Percentiles rank a stretch among this genome's conserved stretches.
These are phyloP conservation scores for Coelastrella sp. DNA, from an alignment of 139 green algal species.

Conservation along the genomic window DNA sequence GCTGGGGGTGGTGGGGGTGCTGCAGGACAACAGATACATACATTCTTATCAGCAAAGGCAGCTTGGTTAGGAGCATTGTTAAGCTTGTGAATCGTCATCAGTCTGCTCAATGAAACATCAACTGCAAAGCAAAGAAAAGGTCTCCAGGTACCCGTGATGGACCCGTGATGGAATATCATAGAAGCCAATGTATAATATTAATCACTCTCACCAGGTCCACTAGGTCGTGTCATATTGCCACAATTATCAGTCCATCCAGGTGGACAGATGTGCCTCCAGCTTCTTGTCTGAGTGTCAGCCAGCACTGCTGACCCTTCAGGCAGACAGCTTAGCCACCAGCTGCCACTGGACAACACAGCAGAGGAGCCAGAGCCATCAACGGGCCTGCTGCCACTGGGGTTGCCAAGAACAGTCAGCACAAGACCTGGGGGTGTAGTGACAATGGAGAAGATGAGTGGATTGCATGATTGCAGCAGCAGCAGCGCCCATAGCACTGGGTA, in stretches of 20 bases:
- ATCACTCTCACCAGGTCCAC: background rate
- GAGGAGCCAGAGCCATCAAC: background rate
- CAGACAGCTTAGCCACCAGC: constrained; percentile 10
- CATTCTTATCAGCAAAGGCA: too few species aligned
- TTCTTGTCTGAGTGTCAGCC: background rate
- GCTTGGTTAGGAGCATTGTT: too few species aligned
- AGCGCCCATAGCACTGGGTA: background rate
- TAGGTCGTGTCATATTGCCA: background rate
- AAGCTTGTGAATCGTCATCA: too few species aligned
- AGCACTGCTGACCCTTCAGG: constrained; percentile 14
- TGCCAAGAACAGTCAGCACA: background rate
- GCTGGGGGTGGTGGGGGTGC: background rate
- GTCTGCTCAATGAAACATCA: too few species aligned
- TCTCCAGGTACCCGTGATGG: too few species aligned
- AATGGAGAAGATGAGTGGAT: background rate
- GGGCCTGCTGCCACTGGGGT: background rate
- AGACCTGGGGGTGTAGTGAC: background rate
- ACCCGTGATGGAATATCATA: too few species aligned
- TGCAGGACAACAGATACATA: background rate
- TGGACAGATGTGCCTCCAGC: constrained; percentile 3
- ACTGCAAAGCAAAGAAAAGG: too few species aligned
- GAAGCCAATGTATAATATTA: too few species aligned
- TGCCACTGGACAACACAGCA: constrained; percentile 11
- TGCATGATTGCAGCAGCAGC: background rate
- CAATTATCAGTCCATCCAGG: background rate